phyloP scores from a whole-genome alignment of 2,329 filamentous ascomycete species.

The Epichloe uncinata region DNA sequence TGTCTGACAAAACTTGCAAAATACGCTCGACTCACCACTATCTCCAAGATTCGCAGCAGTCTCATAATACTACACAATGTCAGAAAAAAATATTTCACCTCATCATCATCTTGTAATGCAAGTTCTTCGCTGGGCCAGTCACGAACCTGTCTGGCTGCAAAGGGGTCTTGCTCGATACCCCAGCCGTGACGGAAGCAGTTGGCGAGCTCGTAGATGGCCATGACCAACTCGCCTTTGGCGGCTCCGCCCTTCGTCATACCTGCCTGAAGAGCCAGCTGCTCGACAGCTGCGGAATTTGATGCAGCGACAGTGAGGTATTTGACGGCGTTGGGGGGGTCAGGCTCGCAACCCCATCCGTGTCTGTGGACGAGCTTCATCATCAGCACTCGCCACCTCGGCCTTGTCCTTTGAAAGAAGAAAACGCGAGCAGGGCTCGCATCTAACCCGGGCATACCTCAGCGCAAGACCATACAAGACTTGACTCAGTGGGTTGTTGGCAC shows the following conservation, averaged over 20 bases:
- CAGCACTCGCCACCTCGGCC: not conserved
- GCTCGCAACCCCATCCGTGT: conserved; percentile 82
- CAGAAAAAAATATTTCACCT: not conserved
- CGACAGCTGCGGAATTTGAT: conserved; percentile 76
- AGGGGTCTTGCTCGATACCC: conserved; percentile 76
- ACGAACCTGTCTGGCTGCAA: conserved; percentile 60
- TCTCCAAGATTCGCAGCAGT: conserved; percentile 94
- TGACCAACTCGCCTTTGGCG: conserved; percentile 88
- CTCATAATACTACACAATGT: conserved; percentile 67
- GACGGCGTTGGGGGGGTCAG: conserved; percentile 60
- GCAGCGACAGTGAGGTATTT: conserved; percentile 80
- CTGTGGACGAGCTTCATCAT: conserved; percentile 28
- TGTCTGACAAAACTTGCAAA: not conserved
- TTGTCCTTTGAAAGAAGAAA: conserved; percentile 7
- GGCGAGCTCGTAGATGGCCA: conserved; percentile 90
- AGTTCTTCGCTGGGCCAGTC: conserved; percentile 19
- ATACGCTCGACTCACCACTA: conserved; percentile 40
- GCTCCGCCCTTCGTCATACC: conserved; percentile 88
- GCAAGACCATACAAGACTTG: conserved; percentile 94
- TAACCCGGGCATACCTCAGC: conserved; percentile 54
- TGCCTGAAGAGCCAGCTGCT: conserved; percentile 70
- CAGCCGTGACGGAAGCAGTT: conserved; percentile 91
- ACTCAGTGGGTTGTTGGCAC: conserved; percentile 81
- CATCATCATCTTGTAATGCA: not conserved
- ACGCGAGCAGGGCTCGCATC: conserved; percentile 16